These are phyloP conservation scores for Hydrangea macrophylla DNA, from an alignment of 148 eudicot species.

Conservation along the genomic window DNA sequence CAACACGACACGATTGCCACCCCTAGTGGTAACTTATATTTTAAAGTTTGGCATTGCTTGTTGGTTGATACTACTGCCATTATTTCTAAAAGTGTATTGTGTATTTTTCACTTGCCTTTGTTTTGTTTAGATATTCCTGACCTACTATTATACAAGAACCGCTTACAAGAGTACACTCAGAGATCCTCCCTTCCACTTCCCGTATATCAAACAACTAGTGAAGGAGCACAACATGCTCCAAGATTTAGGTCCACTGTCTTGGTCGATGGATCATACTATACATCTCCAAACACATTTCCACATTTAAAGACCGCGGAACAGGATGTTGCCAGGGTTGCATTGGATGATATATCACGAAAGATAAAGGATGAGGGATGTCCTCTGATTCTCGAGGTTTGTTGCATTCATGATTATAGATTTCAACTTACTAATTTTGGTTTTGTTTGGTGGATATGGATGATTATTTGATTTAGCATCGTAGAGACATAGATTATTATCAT, in stretches of 20 bases:
- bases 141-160: constrained; percentile 26
- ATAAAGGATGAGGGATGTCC: constrained; percentile 32
- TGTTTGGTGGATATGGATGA: not conserved
- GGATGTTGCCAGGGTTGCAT: constrained; percentile 53
- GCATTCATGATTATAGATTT: not conserved
- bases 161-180: constrained; percentile 35
- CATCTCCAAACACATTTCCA: constrained; percentile 23
- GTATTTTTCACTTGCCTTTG: not conserved
- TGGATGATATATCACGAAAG: constrained; percentile 28
- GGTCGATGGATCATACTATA: constrained; percentile 49
- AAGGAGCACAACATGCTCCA: constrained; percentile 25
- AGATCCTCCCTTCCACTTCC: constrained; percentile 36
- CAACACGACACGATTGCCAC: too few relatives aligned
- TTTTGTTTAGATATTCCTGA: constrained; percentile 28
- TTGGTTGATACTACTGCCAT: not conserved
- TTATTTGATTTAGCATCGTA: not conserved
- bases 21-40: too few relatives aligned
- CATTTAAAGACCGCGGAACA: constrained; percentile 53
- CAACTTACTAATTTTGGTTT: not conserved
- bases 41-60: not conserved
- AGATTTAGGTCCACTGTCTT: constrained; percentile 43
- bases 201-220: constrained; percentile 37
- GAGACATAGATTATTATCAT: too few relatives aligned
- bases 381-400: constrained; percentile 38
- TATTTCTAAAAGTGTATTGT: not conserved